Evolutionary conservation across 2,329 filamentous ascomycete genomes (phyloP).

Genomic region (Beauveria bassiana): DNA sequence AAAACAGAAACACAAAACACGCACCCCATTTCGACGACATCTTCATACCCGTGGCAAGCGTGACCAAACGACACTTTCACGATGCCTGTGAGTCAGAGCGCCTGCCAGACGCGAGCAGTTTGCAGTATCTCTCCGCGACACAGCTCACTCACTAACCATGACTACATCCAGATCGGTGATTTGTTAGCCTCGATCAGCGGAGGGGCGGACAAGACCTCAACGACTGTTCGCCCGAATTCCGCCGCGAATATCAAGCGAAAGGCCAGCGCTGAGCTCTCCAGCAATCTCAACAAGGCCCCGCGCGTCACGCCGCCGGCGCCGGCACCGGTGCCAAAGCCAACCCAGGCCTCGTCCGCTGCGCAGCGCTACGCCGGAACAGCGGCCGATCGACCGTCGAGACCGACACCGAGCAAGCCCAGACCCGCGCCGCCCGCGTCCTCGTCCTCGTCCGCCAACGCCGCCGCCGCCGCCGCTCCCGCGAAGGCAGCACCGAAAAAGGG

Average conservation of each 20-base stretch:
- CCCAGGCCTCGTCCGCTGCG: neutral
- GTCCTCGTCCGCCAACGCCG: conserved; percentile 18
- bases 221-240: conserved; percentile 16
- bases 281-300: conserved; percentile 32
- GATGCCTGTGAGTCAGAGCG: conserved; percentile 16
- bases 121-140: neutral
- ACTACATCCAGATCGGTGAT: conserved; percentile 37
- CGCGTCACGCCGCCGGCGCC: conserved; percentile 21
- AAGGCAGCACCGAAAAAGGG: conserved; percentile 57
- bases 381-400: neutral
- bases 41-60: neutral
- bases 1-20: neutral
- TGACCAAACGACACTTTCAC: neutral
- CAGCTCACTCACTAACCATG: neutral
- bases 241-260: conserved; percentile 44
- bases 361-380: conserved; percentile 4
- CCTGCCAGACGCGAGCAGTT: neutral
- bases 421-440: conserved; percentile 17
- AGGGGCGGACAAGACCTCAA: conserved; percentile 34
- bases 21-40: neutral
- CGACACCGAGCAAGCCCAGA: conserved; percentile 10
- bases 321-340: conserved; percentile 13
- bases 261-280: conserved; percentile 42
- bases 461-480: conserved; percentile 30
- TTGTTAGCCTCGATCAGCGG: conserved; percentile 56